Evolutionary conservation across 176 grass and related monocot species (phyloP), one percentile per base, ranked within the genome.

Genomic region (Aegilops bicornis): DNA sequence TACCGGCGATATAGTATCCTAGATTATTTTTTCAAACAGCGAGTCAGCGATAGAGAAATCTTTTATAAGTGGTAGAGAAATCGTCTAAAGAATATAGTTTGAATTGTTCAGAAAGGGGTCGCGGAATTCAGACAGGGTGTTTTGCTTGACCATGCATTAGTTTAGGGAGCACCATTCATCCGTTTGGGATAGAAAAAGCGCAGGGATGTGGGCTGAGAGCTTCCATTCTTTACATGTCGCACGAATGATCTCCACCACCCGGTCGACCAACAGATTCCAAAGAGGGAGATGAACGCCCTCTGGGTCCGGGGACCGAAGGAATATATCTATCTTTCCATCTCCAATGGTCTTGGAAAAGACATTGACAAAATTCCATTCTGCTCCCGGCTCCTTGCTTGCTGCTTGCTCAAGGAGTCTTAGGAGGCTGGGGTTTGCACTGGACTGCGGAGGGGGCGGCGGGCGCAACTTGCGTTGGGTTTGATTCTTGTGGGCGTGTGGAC

Each of bases 301-400:
- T 48, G 52, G 16, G 17, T 2, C 33, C 72, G 69, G 45, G 82
- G 77, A 81, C 83, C 83, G 29, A 29, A 82, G 62, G 88, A 82
- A 89, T 89, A 82, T 86, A 86, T 85, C 47, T 85, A 35, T 64
- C 47, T 86, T 89, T 85, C 63, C 88, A 82, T 86, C 83, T 89
- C 88, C 88, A 89, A 82, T 77, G 83, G 76, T 73, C 29, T 83
- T 89, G 83, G 88, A 89, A 89, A 89, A 62, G 47, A 45, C 82
- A 89, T 86, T 62, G 83, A 77, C 62, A 22, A 37, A 72, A 77
- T 69, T 42, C 29, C 70, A 52, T 70, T 62, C 39, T 88, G 69
- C 75, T 81, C 61, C 81, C 12, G 42, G 42, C 10, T 45, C 67
- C 19, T 50, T 35, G 35, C 39, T 64, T 77, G n/a, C 39, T 81